Percentiles rank a stretch among this genome's conserved stretches.
phyloP scores from a whole-genome alignment of 768 basidiomycete genomes.

The Krasilnikovozyma curviuscula region DNA sequence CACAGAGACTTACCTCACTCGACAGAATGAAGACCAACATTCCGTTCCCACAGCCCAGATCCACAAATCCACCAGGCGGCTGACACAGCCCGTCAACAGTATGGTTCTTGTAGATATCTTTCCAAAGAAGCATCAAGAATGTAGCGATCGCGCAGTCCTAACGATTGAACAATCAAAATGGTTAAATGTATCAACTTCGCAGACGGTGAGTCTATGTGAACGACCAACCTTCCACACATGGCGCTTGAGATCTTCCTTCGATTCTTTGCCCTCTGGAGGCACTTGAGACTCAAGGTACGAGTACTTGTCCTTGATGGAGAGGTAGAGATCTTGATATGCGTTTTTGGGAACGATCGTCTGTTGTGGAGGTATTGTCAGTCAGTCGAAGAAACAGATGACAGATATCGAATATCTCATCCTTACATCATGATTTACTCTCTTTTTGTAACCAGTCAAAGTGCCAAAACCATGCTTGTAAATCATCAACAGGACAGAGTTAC shows the following conservation, averaged over 20 bases:
- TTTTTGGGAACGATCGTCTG: constrained; percentile 49
- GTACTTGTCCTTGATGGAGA: constrained; percentile 65
- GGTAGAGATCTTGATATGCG: constrained; percentile 73
- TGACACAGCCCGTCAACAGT: no score
- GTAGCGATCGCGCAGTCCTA: constrained; percentile 91
- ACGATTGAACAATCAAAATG: constrained; percentile 17
- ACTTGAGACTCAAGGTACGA: constrained; percentile 42
- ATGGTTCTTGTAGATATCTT: constrained; percentile 44
- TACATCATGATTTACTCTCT: constrained; percentile 69
- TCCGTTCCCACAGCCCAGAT: no score
- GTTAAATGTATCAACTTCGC: no score
- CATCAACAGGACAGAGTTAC: constrained; percentile 68
- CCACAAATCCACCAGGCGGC: constrained; percentile 67
- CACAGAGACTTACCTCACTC: no score
- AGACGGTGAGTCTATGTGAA: not conserved
- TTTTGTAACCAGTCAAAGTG: constrained; percentile 57
- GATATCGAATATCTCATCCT: no score
- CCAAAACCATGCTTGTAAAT: constrained; percentile 87
- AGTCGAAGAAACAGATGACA: no score
- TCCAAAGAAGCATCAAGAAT: constrained; percentile 82
- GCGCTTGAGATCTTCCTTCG: constrained; percentile 24
- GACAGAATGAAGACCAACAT: no score
- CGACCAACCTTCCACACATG: constrained; percentile 25
- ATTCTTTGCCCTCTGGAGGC: no score
- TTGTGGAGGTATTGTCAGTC: no score